Evolutionary conservation across 1,284 basidiomycete species (phyloP), one percentile per base, ranked within the genome.

Genomic region (Ceratobasidium sp.): DNA sequence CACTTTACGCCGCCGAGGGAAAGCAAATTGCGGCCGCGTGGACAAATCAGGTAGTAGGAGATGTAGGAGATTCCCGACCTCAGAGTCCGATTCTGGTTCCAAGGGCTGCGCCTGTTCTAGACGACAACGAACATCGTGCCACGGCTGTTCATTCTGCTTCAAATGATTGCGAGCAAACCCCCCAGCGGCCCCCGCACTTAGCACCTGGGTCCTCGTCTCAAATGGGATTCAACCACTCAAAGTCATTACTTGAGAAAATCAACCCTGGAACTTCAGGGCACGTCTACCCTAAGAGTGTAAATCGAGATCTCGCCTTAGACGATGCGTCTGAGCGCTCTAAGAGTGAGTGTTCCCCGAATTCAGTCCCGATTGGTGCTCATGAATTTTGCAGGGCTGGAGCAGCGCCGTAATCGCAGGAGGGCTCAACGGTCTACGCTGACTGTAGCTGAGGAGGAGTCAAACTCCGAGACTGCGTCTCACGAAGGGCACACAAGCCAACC

Each of bases 401-500:
- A 87, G 76, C 85, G 88, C 26, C 84, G 86, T 23, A 84, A 87
- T 67, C 82, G 85, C 46, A 88, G 86, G 77, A 83, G 83, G 70
- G 78, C 79, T n/a, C 87, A 85, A 74, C 83, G 83, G 28, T 84
- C 82, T 1, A 87, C 89, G 43, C 82, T 87, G 34, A 79, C 82
- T 36, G 82, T 83, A 6, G 75, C 74, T 45, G 58, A 59, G 9
- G 58, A 59, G 9, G 55, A 72, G 26, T 64, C 65, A 9, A 26
- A 26, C 5, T 60, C 36, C 1, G 58, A n/a, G 23, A 72, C 65
- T 12, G 48, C 72, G 6, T 73, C 65, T 28, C 70, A 53, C 14
- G 69, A 75, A 9, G 67, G 75, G 21, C 67, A 74, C 21, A 21
- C 8, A 9, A 9, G 61, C 2, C 46, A 26, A 34, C 18, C 43